A percentile compares a stretch with the other conserved stretches of the same genome.
Evolutionary conservation across 805 yeast species (phyloP).

Genomic region (Wickerhamiella slavikovae): DNA sequence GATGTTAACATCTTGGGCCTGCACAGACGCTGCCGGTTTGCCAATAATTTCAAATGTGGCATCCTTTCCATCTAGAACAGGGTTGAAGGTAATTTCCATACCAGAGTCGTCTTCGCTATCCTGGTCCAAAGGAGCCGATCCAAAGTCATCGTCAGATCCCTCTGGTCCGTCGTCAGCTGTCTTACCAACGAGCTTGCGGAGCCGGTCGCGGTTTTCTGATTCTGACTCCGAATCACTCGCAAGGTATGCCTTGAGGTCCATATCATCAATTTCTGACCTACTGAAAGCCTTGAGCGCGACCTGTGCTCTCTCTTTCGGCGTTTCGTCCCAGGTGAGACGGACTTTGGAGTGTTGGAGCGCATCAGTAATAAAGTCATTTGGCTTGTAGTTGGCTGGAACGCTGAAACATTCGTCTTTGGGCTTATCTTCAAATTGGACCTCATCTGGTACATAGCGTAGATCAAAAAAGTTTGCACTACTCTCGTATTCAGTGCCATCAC

Average conservation of each 20-base stretch:
- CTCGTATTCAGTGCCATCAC: constrained; percentile 92
- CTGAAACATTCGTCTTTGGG: constrained; percentile 55
- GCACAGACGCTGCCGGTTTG: constrained; percentile 5
- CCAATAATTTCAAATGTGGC: constrained; percentile 13
- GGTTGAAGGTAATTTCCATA: constrained; percentile 90
- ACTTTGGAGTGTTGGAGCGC: constrained; percentile 94
- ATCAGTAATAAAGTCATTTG: constrained; percentile 65
- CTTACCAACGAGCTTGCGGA: constrained; percentile 8
- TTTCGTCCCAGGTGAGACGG: constrained; percentile 95
- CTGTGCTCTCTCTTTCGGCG: constrained; percentile 72
- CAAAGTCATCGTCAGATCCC: constrained; percentile 19
- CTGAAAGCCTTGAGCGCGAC: constrained; percentile 64
- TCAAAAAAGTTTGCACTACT: constrained; percentile 90
- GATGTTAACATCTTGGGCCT: too few species aligned
- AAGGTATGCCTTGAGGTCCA: constrained; percentile 58
- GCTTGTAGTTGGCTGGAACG: constrained; percentile 62
- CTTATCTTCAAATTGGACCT: constrained; percentile 63
- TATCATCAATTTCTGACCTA: constrained; percentile 39
- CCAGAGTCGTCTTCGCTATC: constrained; percentile 33
- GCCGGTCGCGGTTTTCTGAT: constrained; percentile 8
- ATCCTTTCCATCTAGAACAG: constrained; percentile 40
- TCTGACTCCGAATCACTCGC: constrained; percentile 18
- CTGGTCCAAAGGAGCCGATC: constrained; percentile 8
- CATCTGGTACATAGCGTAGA: constrained; percentile 81
- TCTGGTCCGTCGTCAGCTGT: constrained; percentile 19